Base-by-base conservation (phyloP, 352 stramenopile species). In the Plasmopara viticola region DNA sequence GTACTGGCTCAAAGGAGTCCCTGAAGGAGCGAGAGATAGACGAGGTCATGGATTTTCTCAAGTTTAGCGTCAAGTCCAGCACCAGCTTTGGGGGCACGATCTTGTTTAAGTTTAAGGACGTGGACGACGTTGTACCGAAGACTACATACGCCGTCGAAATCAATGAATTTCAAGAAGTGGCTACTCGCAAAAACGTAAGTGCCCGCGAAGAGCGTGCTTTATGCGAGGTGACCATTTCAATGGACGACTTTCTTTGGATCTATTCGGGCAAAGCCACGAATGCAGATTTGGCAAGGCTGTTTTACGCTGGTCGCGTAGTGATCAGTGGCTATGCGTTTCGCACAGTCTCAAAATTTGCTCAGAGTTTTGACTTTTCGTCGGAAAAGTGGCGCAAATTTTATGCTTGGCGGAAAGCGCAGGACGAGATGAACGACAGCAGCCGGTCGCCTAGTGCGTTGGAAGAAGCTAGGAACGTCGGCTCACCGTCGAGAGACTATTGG, bases 21-120 rank as follows among this genome's bases (percentile, higher is more conserved):
- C 51, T 64, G 47, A 73, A 73, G 47, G 80, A 89, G 47, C 65
- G 71, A 30, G 78, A 94, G 65, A 89, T 94, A 51, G 84, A 89
- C 50, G 84, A 94, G 38, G 74, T 94, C 28, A 94, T 94, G 84
- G 72, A 87, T 43, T 94, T 91, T 53, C 62, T 94, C 55, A 71
- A 74, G 48, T 94, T 87, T 51, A 90, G 79, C 41, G 70, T 94
- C 55, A 92, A 94, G 72, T 46, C 60, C 5, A 74, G 60, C 56
- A 74, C 79, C 34, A 77, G 57, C 44, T 94, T 92, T 50, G 58
- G 71, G 29, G 84, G 84, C 50, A 87, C 76, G 48, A 92, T 94
- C 56, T 60, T 90, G 34, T 94, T 94, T 68, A 88, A 86, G 58
- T 94, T 94, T 50, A 74, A 75, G 44, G 71, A 70, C 50, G 48